A percentile compares a stretch with the other conserved stretches of the same genome.
These are phyloP conservation scores for Metschnikowia matae DNA, from an alignment of 805 yeast genomes.

Conservation along the genomic window DNA sequence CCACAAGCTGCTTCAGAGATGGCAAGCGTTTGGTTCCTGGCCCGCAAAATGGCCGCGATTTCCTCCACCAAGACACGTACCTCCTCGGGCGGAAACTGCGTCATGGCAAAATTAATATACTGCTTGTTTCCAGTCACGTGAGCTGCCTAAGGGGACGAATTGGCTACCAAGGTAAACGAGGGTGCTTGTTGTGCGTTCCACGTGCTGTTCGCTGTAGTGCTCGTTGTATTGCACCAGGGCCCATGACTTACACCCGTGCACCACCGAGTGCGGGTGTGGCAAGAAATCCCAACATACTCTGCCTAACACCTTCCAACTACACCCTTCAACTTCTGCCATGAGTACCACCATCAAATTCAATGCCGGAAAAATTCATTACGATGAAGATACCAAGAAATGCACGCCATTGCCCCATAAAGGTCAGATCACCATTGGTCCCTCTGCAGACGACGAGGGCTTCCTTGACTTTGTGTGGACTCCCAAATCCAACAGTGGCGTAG, in stretches of 20 bases:
- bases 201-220: not conserved
- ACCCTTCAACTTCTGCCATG: slow-evolving; percentile 2
- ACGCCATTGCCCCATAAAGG: slow-evolving; percentile 75
- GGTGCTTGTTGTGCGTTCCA: not conserved
- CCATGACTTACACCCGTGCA: not conserved
- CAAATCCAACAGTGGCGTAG: slow-evolving; percentile 44
- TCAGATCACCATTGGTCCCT: slow-evolving; percentile 52
- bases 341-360: slow-evolving; percentile 49
- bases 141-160: no score
- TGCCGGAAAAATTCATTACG: slow-evolving; percentile 72
- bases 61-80: slow-evolving; percentile 46
- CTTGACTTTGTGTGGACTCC: slow-evolving; percentile 73
- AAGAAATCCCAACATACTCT: not conserved
- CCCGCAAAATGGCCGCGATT: slow-evolving; percentile 55
- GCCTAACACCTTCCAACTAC: no score
- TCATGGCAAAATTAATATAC: slow-evolving; percentile 3
- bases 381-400: slow-evolving; percentile 57
- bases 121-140: no score
- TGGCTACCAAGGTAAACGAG: not conserved
- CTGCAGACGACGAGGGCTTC: slow-evolving; percentile 68
- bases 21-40: slow-evolving; percentile 61
- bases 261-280: slow-evolving; percentile 3
- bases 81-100: slow-evolving; percentile 58
- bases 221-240: no score
- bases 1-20: slow-evolving; percentile 90